phyloP scores from a whole-genome alignment of 768 basidiomycete genomes.

The Hygrocybe punicea region DNA sequence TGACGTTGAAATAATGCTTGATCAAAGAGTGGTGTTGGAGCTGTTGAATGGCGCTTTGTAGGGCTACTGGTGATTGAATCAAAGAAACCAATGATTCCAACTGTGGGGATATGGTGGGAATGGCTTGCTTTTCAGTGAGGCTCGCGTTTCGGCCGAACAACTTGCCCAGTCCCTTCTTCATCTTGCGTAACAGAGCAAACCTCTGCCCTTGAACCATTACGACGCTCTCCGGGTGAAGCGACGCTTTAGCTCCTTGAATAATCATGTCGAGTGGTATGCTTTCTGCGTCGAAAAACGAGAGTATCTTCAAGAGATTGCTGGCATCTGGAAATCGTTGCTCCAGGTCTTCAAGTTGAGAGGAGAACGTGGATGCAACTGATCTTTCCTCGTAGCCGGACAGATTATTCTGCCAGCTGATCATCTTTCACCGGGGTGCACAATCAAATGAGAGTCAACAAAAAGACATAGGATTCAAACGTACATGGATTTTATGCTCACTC shows the following conservation, averaged over 20 bases:
- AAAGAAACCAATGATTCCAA: neutral
- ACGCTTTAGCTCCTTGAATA: neutral
- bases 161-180: neutral
- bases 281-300: neutral
- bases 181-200: neutral
- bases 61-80: neutral
- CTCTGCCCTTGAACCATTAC: neutral
- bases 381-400: neutral
- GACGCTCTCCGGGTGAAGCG: too few species aligned
- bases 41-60: neutral
- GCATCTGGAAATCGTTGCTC: neutral
- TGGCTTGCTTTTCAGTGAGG: neutral
- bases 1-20: neutral
- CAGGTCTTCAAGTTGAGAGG: neutral
- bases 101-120: neutral
- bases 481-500: neutral
- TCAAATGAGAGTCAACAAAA: neutral
- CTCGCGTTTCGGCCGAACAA: neutral
- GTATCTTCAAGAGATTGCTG: neutral
- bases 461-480: neutral
- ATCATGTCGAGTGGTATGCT: constrained; percentile 1
- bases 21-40: neutral
- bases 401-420: neutral
- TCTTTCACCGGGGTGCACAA: neutral
- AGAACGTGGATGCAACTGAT: constrained; percentile 1